Evolutionary conservation across 2,329 filamentous ascomycete species (phyloP), one percentile per base, ranked within the genome.

Genomic region (Capronia coronata): DNA sequence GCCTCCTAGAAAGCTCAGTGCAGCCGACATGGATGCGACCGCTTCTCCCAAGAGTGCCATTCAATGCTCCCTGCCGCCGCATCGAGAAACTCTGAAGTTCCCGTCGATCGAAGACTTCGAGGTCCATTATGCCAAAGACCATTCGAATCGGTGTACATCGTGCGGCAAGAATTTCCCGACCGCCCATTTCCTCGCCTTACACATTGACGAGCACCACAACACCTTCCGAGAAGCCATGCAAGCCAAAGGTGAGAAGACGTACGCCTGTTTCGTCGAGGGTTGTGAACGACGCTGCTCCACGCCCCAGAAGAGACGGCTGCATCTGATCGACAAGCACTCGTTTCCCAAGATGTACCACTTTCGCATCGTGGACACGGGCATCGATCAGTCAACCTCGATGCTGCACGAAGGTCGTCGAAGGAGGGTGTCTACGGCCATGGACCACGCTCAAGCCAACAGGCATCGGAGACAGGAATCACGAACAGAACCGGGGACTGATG

Each of bases 131-230:
- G 76, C 74, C 58, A 83, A 87, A 63, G 74, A 77, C 18, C 93
- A 97, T 67, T 79, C 81, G 52, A 90, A 96, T 66, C 80, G 91
- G 37, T 98, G 93, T 64, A 72, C 82, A 8, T 84, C 89, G 62
- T 98, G 93, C 66, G 75, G 78, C 48, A 88, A 80, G 65, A 97
- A 96, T 65, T 88, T 97, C 55, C 93, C 93, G 1, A 89, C 87
- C 0, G 77, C 83, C 29, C 83, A 90, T 65, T 82, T 93, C 47
- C 75, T 98, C 43, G 75, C 77, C 49, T 68, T 97, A 39, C 93
- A 98, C 64, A 90, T 95, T 57, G 82, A 90, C 59, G 93, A 97
- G 67, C 87, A 84, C 58, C 93, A 97, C 67, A 89, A 98, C 68
- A 80, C 88, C 6, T 76, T 97, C 52, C 75, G 79, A 32, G 82